Conservation (phyloP, 2,329 filamentous ascomycete species). For the Didymosphaeria variabile region DNA sequence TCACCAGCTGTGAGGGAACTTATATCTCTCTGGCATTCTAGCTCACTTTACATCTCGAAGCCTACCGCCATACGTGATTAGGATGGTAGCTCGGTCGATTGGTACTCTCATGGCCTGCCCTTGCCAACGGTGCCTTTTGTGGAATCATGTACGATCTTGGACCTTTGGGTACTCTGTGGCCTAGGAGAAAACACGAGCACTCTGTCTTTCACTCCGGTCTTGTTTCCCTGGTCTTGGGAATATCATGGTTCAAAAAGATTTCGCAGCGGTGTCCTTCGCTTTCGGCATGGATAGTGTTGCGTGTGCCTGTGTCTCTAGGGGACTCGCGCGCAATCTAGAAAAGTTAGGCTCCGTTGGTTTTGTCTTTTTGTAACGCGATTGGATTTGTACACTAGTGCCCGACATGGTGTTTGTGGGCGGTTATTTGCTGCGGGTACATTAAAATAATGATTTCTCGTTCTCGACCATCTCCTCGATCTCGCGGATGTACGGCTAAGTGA, state of each 20-base stretch:
- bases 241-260: not conserved
- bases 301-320: not conserved
- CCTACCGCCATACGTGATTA: not conserved
- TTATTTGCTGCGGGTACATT: not conserved
- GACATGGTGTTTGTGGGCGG: constrained; percentile 2
- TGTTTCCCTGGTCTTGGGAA: not conserved
- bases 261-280: not conserved
- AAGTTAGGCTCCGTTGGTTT: not conserved
- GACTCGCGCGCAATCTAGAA: not conserved
- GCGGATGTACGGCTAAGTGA: not conserved
- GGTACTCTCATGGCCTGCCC: not conserved
- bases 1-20: not conserved
- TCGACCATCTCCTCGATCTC: not conserved
- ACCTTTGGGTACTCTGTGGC: not conserved
- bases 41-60: not conserved
- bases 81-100: not conserved
- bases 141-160: not conserved
- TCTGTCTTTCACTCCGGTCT: not conserved
- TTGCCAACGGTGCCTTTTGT: not conserved
- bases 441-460: not conserved
- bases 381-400: constrained; percentile 9
- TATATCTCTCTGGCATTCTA: not conserved
- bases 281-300: not conserved
- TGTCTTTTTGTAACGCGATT: constrained; percentile 2
- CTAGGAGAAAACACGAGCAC: not conserved